A percentile compares a stretch with the other conserved stretches of the same genome.
These are phyloP conservation scores for Corynascus novoguineensis DNA, from an alignment of 495 filamentous ascomycete species.

Conservation along the genomic window DNA sequence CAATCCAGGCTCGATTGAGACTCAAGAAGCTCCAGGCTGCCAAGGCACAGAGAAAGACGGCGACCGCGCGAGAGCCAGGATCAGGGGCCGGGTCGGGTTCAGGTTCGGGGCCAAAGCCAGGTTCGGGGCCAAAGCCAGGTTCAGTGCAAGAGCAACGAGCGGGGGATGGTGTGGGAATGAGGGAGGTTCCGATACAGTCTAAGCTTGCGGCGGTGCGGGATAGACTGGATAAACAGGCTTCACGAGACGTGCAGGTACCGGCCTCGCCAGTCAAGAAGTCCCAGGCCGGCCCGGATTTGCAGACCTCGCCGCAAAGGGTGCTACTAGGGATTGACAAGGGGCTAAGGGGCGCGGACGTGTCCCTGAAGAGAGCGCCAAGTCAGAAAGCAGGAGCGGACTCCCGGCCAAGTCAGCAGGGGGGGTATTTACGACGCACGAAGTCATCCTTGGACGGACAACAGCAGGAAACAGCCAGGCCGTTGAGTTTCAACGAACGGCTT, in stretches of 20 bases:
- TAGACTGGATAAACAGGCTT: constrained; percentile 31
- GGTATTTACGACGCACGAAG: constrained; percentile 41
- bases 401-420: constrained; percentile 25
- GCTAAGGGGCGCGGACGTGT: constrained; percentile 73
- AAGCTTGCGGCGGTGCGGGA: constrained; percentile 24
- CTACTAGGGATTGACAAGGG: constrained; percentile 88
- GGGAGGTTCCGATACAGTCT: constrained; percentile 25
- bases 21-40: constrained; percentile 77
- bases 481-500: constrained; percentile 83
- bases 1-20: constrained; percentile 81
- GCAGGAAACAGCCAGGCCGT: constrained; percentile 41
- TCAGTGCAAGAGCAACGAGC: constrained; percentile 11
- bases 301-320: constrained; percentile 73
- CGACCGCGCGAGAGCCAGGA: constrained; percentile 13
- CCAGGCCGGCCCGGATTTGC: constrained; percentile 38
- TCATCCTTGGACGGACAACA: constrained; percentile 27
- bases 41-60: constrained; percentile 37
- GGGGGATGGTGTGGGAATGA: constrained; percentile 13
- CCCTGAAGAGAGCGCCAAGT: constrained; percentile 67
- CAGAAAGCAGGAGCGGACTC: constrained; percentile 32
- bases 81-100: too few relatives aligned
- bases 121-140: constrained; percentile 26
- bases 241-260: constrained; percentile 65
- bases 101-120: too few relatives aligned
- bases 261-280: constrained; percentile 64